These are phyloP conservation scores for Spiraea crenata DNA, from an alignment of 331 rosid species.

Conservation along the genomic window DNA sequence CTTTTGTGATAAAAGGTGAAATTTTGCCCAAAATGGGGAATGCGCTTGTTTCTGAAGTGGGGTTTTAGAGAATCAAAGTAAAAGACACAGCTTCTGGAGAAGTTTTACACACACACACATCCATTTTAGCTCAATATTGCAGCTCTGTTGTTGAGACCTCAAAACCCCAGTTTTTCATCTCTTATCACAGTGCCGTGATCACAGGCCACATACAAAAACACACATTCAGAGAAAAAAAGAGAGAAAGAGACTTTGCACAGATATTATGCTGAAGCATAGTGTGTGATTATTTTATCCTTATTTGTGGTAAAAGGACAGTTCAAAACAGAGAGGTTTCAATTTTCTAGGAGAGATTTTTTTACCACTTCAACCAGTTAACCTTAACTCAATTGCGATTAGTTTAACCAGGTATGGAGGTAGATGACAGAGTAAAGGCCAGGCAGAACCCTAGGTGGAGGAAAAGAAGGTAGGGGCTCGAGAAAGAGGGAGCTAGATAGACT, in stretches of 20 bases:
- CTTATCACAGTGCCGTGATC: slow-evolving; percentile 7
- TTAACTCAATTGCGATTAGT: slow-evolving; percentile 13
- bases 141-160: no score
- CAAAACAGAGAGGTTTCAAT: slow-evolving; percentile 2
- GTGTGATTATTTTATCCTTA: not conserved
- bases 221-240: not conserved
- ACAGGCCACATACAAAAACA: not conserved
- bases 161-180: slow-evolving; percentile 12
- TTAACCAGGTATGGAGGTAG: not conserved
- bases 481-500: slow-evolving; percentile 38
- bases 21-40: no score
- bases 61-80: no score
- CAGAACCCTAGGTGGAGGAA: slow-evolving; percentile 25
- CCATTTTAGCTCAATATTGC: no score
- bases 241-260: slow-evolving; percentile 4
- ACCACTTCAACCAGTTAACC: slow-evolving; percentile 11
- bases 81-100: no score
- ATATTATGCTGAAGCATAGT: not conserved
- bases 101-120: no score
- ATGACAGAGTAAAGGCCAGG: slow-evolving; percentile 21
- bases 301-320: slow-evolving; percentile 9
- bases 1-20: no score
- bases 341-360: slow-evolving; percentile 13
- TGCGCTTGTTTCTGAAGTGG: no score
- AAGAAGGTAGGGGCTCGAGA: slow-evolving; percentile 97